Percentiles rank a stretch among this genome's conserved stretches.
phyloP scores from a whole-genome alignment of 352 stramenopile species.

The Phytophthora idaei region DNA sequence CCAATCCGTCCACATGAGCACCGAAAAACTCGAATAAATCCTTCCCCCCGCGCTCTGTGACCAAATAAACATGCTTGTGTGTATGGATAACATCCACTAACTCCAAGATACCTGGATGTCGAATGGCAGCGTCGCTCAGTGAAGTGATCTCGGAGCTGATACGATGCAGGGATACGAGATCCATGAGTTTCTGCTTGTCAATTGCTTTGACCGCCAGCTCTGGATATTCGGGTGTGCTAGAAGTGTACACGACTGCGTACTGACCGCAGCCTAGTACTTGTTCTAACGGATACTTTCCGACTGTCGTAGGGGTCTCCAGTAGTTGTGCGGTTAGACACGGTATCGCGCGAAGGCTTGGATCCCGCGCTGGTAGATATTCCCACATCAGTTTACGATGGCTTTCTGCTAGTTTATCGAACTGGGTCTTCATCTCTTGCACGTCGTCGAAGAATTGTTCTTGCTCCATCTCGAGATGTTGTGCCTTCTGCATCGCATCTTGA shows the following conservation, averaged over 20 bases:
- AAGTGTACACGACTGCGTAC: constrained; percentile 80
- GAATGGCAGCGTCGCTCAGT: constrained; percentile 58
- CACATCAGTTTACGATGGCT: constrained; percentile 75
- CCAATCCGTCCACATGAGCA: constrained; percentile 45
- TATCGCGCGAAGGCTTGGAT: constrained; percentile 64
- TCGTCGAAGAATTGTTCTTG: constrained; percentile 85
- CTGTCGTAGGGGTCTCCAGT: constrained; percentile 49
- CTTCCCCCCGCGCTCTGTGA: constrained; percentile 81
- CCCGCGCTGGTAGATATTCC: constrained; percentile 69
- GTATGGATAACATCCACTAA: constrained; percentile 85
- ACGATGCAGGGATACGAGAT: constrained; percentile 74
- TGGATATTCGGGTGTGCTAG: constrained; percentile 23
- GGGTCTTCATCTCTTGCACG: constrained; percentile 72
- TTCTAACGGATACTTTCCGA: constrained; percentile 76
- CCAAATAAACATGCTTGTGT: constrained; percentile 75
- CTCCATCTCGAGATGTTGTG: constrained; percentile 83
- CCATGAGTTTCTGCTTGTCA: constrained; percentile 81
- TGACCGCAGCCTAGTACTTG: constrained; percentile 84
- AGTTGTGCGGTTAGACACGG: constrained; percentile 50
- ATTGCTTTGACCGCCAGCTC: constrained; percentile 84
- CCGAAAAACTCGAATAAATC: constrained; percentile 89
- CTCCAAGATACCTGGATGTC: constrained; percentile 69
- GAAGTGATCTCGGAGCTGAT: constrained; percentile 85
- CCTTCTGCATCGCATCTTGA: constrained; percentile 54
- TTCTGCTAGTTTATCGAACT: constrained; percentile 69